phyloP scores from a whole-genome alignment of 1,284 basidiomycete species.

The Naganishia albida region DNA sequence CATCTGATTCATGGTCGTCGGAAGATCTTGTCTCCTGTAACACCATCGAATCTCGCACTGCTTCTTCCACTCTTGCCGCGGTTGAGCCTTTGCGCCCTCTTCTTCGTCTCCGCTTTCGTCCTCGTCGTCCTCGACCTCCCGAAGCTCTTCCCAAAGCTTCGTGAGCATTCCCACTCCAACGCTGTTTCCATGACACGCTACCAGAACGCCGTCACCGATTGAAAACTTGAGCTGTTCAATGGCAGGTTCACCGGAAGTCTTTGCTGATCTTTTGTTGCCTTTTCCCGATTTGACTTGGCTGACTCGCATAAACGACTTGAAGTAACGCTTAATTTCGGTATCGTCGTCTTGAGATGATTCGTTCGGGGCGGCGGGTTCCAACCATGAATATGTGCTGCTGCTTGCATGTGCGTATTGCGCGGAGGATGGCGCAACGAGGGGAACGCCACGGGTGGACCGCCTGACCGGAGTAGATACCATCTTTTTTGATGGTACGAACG shows the following conservation, averaged over 20 bases:
- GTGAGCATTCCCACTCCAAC: constrained; percentile 50
- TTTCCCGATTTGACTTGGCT: constrained; percentile 13
- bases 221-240: constrained; percentile 38
- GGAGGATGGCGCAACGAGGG: constrained; percentile 26
- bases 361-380: constrained; percentile 2
- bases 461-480: constrained; percentile 22
- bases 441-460: constrained; percentile 31
- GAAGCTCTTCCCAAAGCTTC: constrained; percentile 46
- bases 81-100: constrained; percentile 21
- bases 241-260: constrained; percentile 1
- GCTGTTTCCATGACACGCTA: constrained; percentile 46
- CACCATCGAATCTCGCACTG: constrained; percentile 53
- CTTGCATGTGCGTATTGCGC: constrained; percentile 23
- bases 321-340: neutral
- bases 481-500: neutral
- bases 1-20: constrained; percentile 50
- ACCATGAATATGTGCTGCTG: constrained; percentile 27
- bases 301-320: constrained; percentile 12
- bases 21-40: constrained; percentile 49
- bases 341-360: neutral
- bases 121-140: constrained; percentile 31
- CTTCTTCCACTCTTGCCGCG: constrained; percentile 28
- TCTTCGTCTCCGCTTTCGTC: constrained; percentile 33
- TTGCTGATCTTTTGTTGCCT: neutral
- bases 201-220: constrained; percentile 50